These are phyloP conservation scores for Allium sativum DNA, from an alignment of 106 monocot species.

Conservation along the genomic window DNA sequence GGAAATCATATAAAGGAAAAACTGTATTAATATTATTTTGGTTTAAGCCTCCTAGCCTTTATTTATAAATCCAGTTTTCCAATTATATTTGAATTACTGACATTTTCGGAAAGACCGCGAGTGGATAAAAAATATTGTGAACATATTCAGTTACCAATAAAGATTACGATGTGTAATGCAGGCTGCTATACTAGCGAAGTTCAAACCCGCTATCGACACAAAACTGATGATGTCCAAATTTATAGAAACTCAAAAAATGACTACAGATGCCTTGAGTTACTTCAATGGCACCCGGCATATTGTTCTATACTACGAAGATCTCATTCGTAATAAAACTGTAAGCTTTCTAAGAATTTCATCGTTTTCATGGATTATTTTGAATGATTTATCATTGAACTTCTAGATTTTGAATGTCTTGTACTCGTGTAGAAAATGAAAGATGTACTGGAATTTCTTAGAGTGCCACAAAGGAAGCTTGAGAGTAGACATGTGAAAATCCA, in stretches of 20 bases:
- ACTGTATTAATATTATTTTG: too few species aligned
- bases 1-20: too few species aligned
- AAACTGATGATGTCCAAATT: conserved; percentile 33
- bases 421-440: conserved; percentile 39
- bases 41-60: too few species aligned
- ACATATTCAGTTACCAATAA: too few species aligned
- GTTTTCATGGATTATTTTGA: too few species aligned
- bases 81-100: too few species aligned
- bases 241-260: conserved; percentile 30
- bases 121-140: too few species aligned
- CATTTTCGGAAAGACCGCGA: too few species aligned
- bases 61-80: too few species aligned
- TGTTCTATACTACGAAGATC: conserved; percentile 83
- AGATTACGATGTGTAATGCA: conserved; percentile 9
- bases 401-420: too few species aligned
- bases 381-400: too few species aligned
- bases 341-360: conserved; percentile 7
- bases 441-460: conserved; percentile 61
- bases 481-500: conserved; percentile 90
- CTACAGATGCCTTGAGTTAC: conserved; percentile 41
- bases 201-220: conserved; percentile 55
- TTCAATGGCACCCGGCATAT: conserved; percentile 71
- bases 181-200: conserved; percentile 75
- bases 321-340: conserved; percentile 52
- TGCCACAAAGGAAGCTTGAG: conserved; percentile 48